Conservation (phyloP, 2,329 filamentous ascomycete genomes). For the Penicillium janthinellum region DNA sequence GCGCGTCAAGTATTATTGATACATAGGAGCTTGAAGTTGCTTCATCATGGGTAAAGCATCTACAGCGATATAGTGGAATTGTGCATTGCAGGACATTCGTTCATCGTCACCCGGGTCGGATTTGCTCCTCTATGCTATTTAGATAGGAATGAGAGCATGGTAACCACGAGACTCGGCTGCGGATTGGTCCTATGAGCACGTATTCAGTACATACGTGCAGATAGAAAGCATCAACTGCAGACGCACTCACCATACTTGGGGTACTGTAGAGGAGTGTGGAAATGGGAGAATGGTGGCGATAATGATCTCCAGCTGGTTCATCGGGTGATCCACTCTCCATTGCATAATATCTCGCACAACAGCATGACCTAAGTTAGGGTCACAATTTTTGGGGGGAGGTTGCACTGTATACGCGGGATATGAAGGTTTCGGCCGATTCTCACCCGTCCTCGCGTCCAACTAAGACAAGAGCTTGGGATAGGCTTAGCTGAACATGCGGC, state of each 20-base stretch:
- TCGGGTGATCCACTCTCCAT: not conserved
- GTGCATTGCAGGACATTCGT: not conserved
- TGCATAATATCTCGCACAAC: not conserved
- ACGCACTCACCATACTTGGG: not conserved
- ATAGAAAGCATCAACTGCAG: not conserved
- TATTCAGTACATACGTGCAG: not conserved
- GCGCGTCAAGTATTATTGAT: not conserved
- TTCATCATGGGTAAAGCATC: not conserved
- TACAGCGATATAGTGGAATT: not conserved
- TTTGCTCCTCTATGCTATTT: slow-evolving; percentile 10
- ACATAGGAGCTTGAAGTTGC: not conserved
- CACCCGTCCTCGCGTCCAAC: slow-evolving; percentile 10
- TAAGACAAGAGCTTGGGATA: not conserved
- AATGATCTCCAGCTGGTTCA: slow-evolving; percentile 1
- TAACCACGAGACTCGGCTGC: slow-evolving; percentile 17
- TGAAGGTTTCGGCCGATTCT: too few relatives aligned
- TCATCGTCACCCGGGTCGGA: not conserved
- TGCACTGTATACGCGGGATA: not conserved
- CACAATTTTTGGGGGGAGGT: not conserved
- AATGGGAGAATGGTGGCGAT: slow-evolving; percentile 4
- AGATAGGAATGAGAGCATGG: not conserved
- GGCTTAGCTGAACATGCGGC: slow-evolving; percentile 1
- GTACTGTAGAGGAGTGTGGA: not conserved
- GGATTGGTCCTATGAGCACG: slow-evolving; percentile 10
- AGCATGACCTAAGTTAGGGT: not conserved